Base-by-base conservation (phyloP, 2,329 filamentous ascomycete species). In the Colletotrichum cordylinicola region DNA sequence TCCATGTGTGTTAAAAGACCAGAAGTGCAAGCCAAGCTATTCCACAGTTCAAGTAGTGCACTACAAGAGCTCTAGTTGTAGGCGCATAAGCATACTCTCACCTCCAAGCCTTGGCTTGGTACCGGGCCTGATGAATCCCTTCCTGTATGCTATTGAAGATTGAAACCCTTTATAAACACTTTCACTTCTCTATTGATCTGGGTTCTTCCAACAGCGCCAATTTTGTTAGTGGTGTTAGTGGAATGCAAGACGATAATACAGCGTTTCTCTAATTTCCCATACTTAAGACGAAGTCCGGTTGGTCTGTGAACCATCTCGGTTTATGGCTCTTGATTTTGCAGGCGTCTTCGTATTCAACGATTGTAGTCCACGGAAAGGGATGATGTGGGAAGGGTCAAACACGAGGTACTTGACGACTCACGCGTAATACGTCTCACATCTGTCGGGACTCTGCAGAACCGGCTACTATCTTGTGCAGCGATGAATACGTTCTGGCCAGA, bases 351-450 rank as follows among this genome's bases (percentile, higher is more conserved):
- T 43, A 43, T 43, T n/a, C 0, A 3, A 43, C 2, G 18, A 18
- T 3, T 1, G 10, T 43, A 43, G 18, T 43, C 18, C 2, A n/a
- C 39, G 18, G 9, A 10, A n/a, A 43, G 39, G 39, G 39, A n/a
- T 10, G 9, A n/a, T 2, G 4, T n/a, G 18, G 18, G 39, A 0
- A n/a, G 39, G 0, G n/a, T 43, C 8, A 43, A 43, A 18, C 39
- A 43, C 0, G 9, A 18, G 39, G 0, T 18, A 43, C 39, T n/a
- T n/a, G 0, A 1, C 18, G 16, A 43, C 8, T 18, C 37, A 43
- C 16, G 18, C 9, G 9, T n/a, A 43, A 43, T 8, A 43, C n/a
- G n/a, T n/a, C 5, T 43, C 18, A 43, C 18, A 43, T 43, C 39
- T 43, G 39, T 43, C 18, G 1, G 18, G 18, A n/a, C 39, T 43